Evolutionary conservation across 805 yeast species (phyloP), one percentile per base, ranked within the genome.

Genomic region (Suhomyces canberraensis): DNA sequence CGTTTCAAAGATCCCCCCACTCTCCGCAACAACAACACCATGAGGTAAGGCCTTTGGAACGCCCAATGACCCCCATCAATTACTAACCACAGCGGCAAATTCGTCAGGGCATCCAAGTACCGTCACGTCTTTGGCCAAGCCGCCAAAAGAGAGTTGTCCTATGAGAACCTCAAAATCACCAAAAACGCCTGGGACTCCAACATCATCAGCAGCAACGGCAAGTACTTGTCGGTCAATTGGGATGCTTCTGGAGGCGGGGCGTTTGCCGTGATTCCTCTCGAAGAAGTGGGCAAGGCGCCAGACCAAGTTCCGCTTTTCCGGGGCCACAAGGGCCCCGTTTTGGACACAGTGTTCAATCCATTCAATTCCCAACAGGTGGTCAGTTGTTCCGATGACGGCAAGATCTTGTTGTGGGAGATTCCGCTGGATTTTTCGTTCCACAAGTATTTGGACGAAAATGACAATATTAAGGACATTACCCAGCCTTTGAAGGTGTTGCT

Each of bases 231-330:
- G 1, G 83, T 89, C 46, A 89, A 87, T 59, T 89, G 96, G 96
- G 88, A 86, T 41, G 73, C 96, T 21, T 83, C 95, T 8, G 98
- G 98, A 27, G 98, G 98, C 45, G 99, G 99, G 36, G 95, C 98
- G 0, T 90, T 93, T 69, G 96, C 96, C 1, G 85, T 95, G 9
- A 79, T 93, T 42, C 98, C 98, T 2, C 67, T 87, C 17, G 58
- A 60, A 7, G 96, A 91, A 60, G 81, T 78, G 14, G 98, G 98
- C 8, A 93, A 90, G 57, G 81, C 90, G 6, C 97, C 96, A 3
- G 99, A 93, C 50, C 78, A 82, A 42, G 90, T 89, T 33, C 93
- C 98, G 2, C 72, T 93, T 47, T 93, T 91, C 63, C 79, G 96
- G 52, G 98, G 98, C 11, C 98, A 91, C 60, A 84, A 90, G 21